Evolutionary conservation across 1,284 basidiomycete species (phyloP).

Genomic region (Serendipita sp.): DNA sequence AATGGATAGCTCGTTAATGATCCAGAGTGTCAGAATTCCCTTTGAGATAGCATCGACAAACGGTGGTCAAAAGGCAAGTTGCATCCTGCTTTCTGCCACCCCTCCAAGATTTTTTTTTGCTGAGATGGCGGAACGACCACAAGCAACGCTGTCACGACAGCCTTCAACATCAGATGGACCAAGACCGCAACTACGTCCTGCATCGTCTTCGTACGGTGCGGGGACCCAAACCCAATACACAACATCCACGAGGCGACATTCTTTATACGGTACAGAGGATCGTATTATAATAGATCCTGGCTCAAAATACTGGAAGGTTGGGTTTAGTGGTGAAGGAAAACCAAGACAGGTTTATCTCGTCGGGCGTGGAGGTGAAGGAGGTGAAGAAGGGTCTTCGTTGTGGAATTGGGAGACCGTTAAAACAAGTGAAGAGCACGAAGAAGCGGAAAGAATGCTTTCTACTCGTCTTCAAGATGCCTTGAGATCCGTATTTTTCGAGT

Average conservation of each 20-base stretch:
- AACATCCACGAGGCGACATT: conserved; percentile 58
- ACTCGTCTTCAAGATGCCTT: conserved; percentile 53
- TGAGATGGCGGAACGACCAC: neutral
- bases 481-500: conserved; percentile 76
- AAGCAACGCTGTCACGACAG: neutral
- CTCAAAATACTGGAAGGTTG: conserved; percentile 74
- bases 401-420: conserved; percentile 27
- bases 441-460: conserved; percentile 58
- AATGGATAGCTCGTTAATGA: no score
- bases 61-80: neutral
- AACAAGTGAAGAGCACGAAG: conserved; percentile 41
- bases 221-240: conserved; percentile 13
- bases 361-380: conserved; percentile 21
- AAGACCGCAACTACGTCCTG: conserved; percentile 15
- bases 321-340: conserved; percentile 78
- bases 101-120: neutral
- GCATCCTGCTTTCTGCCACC: neutral
- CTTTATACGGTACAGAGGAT: conserved; percentile 76
- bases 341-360: conserved; percentile 60
- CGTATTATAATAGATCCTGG: conserved; percentile 75
- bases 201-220: conserved; percentile 23
- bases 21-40: neutral
- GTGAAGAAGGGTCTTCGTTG: conserved; percentile 7
- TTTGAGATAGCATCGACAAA: neutral
- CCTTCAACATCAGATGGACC: neutral